phyloP scores from a whole-genome alignment of 805 yeast species.

The Starmerella cellae region DNA sequence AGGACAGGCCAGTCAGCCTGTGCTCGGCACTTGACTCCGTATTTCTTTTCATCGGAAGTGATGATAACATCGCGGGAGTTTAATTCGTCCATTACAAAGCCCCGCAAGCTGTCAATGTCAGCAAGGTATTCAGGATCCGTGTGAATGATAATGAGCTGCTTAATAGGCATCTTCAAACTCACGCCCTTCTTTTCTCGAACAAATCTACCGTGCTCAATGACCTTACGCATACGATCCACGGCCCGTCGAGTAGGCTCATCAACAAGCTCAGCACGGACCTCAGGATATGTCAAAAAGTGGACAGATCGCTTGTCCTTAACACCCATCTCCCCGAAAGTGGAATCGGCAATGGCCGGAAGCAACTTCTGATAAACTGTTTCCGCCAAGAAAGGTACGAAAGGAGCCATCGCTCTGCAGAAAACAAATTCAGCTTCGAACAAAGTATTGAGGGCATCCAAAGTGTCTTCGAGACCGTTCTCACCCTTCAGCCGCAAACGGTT shows the following conservation, averaged over 20 bases:
- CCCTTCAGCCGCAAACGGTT: slow-evolving; percentile 98
- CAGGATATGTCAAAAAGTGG: slow-evolving; percentile 87
- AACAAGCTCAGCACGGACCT: slow-evolving; percentile 61
- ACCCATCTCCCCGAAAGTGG: slow-evolving; percentile 24
- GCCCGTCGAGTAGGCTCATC: slow-evolving; percentile 78
- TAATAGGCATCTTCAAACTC: slow-evolving; percentile 89
- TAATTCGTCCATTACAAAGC: slow-evolving; percentile 78
- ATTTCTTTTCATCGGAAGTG: slow-evolving; percentile 79
- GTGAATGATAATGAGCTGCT: slow-evolving; percentile 73
- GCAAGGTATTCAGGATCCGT: slow-evolving; percentile 58
- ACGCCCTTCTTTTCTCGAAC: slow-evolving; percentile 92
- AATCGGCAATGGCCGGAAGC: slow-evolving; percentile 37
- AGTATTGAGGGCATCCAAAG: slow-evolving; percentile 77
- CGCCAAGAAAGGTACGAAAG: slow-evolving; percentile 92
- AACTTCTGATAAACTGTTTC: slow-evolving; percentile 77
- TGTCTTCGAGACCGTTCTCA: slow-evolving; percentile 72
- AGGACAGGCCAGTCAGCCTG: slow-evolving; percentile 98
- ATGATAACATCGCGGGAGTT: slow-evolving; percentile 79
- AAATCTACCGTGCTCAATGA: slow-evolving; percentile 89
- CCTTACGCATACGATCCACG: slow-evolving; percentile 90
- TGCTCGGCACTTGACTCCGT: slow-evolving; percentile 83
- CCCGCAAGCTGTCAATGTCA: slow-evolving; percentile 65
- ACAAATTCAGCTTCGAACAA: slow-evolving; percentile 80
- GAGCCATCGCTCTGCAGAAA: slow-evolving; percentile 92
- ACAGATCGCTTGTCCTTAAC: slow-evolving; percentile 54